Percentiles rank a stretch among this genome's conserved stretches.
Evolutionary conservation across 257 asterid genomes (phyloP).

Genomic region (Ophiorrhiza pumila): DNA sequence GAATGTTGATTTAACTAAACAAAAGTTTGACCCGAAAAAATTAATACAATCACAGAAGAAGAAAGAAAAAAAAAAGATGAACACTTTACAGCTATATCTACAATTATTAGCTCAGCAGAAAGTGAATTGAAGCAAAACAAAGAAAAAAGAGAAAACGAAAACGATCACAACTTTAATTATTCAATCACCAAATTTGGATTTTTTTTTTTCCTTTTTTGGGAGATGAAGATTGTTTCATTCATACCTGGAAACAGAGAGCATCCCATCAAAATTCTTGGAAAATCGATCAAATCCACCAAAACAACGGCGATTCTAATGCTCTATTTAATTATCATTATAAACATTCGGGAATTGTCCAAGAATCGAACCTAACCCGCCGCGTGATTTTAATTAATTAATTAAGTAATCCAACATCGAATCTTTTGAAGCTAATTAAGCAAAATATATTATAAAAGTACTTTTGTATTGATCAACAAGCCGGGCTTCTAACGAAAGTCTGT

Average conservation of each 20-base stretch:
- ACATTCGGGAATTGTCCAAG: no score
- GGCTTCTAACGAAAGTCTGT: no score
- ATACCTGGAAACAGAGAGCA: conserved; percentile 38
- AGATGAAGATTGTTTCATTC: conserved; percentile 32
- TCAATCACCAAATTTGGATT: conserved; percentile 60
- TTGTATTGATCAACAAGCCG: no score
- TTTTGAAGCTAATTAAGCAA: no score
- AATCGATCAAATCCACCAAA: not conserved
- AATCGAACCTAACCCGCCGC: no score
- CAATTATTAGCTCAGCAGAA: not conserved
- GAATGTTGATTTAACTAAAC: not conserved
- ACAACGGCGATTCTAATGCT: no score
- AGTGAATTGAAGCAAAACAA: not conserved
- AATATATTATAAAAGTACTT: no score
- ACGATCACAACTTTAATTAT: no score
- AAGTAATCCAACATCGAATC: no score
- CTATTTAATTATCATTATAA: no score
- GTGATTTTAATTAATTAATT: no score
- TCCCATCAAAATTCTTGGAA: conserved; percentile 40
- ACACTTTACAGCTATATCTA: not conserved
- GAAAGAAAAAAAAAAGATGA: conserved; percentile 3
- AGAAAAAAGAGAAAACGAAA: no score
- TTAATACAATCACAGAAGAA: not conserved
- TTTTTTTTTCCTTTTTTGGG: conserved; percentile 46
- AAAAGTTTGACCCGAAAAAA: not conserved